These are phyloP conservation scores for Rhazya stricta DNA, from an alignment of 257 asterid species.

Conservation along the genomic window DNA sequence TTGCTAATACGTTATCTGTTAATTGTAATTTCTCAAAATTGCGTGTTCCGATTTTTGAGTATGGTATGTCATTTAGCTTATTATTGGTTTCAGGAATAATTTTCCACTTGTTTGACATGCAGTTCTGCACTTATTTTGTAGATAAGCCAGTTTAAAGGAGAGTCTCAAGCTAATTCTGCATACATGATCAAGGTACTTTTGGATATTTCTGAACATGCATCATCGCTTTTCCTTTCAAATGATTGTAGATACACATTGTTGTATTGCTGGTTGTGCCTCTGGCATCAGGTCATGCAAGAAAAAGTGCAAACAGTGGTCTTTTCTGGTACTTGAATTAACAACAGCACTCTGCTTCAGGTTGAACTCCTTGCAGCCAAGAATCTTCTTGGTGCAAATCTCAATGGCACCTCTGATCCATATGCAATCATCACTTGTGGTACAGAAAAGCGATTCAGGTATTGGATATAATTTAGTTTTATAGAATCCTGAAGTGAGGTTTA, in stretches of 20 bases:
- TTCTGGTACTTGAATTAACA: conserved; percentile 1
- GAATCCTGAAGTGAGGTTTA: neutral
- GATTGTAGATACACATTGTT: neutral
- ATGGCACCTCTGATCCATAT: conserved; percentile 93
- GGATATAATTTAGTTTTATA: conserved; percentile 24
- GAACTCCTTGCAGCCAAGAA: conserved; percentile 91
- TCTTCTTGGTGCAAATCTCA: conserved; percentile 75
- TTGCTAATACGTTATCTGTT: neutral
- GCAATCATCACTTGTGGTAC: conserved; percentile 79
- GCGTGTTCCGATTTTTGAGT: neutral
- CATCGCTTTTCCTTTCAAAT: neutral
- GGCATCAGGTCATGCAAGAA: neutral
- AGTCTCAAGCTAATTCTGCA: conserved; percentile 36
- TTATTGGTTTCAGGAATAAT: conserved; percentile 37
- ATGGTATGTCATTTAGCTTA: conserved; percentile 15
- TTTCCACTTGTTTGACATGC: conserved; percentile 72
- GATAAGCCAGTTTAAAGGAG: conserved; percentile 52
- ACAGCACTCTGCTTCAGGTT: conserved; percentile 43
- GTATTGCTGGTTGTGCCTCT: neutral
- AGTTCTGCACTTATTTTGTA: conserved; percentile 80
- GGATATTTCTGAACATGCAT: conserved; percentile 8
- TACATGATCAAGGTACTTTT: conserved; percentile 68
- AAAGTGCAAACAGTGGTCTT: neutral
- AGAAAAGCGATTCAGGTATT: conserved; percentile 85
- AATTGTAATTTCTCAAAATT: neutral